Percentiles rank a stretch among this genome's conserved stretches.
phyloP scores from a whole-genome alignment of 192 early-diverging fungal species.

The Podila clonocystis region DNA sequence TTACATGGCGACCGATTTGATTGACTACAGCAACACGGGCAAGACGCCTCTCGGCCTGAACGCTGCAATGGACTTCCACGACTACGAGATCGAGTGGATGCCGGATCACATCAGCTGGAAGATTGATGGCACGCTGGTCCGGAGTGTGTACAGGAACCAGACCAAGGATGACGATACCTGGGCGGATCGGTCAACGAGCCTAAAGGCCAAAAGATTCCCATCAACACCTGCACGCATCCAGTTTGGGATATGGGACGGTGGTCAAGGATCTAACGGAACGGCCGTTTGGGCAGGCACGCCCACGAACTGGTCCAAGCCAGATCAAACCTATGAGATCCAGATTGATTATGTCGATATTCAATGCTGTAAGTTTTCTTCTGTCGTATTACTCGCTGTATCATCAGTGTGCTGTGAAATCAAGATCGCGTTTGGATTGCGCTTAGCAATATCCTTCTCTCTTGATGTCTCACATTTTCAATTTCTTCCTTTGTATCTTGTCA shows the following conservation, averaged over 20 bases:
- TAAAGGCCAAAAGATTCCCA: constrained; percentile 57
- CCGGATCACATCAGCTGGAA: constrained; percentile 63
- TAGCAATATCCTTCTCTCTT: not conserved
- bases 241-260: constrained; percentile 76
- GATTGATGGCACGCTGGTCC: constrained; percentile 54
- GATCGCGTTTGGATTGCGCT: not conserved
- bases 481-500: not conserved
- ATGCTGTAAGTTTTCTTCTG: constrained; percentile 23
- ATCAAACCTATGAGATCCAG: constrained; percentile 53
- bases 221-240: constrained; percentile 59
- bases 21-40: constrained; percentile 66
- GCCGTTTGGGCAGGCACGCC: constrained; percentile 64
- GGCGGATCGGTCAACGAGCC: constrained; percentile 4
- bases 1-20: constrained; percentile 39
- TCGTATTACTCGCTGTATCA: not conserved
- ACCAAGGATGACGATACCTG: constrained; percentile 19
- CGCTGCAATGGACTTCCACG: constrained; percentile 56
- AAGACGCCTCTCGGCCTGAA: constrained; percentile 48
- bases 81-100: constrained; percentile 68
- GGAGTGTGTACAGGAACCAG: constrained; percentile 53
- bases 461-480: not conserved
- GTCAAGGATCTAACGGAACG: constrained; percentile 58
- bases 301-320: constrained; percentile 64
- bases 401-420: not conserved
- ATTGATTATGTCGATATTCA: constrained; percentile 52